Conservation (phyloP, 2,329 filamentous ascomycete genomes). For the Paecilomyces sp. region DNA sequence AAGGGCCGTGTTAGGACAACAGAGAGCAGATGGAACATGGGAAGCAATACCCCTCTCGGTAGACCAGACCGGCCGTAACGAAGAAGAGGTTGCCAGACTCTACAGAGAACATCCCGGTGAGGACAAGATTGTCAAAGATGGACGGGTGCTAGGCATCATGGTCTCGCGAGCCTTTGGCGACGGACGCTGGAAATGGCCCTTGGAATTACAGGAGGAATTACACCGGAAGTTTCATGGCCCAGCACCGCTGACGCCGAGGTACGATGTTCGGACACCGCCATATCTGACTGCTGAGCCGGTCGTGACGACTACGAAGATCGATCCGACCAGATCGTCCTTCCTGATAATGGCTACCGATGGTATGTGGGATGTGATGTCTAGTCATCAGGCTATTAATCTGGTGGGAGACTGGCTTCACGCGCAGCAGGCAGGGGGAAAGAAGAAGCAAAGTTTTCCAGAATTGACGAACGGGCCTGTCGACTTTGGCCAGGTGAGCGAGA, state of each 20-base stretch:
- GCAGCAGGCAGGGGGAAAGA: background rate
- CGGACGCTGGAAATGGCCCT: conserved; percentile 59
- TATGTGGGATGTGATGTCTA: conserved; percentile 57
- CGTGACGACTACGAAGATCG: conserved; percentile 50
- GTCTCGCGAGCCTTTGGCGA: conserved; percentile 64
- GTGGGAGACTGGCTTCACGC: conserved; percentile 49
- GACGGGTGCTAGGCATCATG: conserved; percentile 55
- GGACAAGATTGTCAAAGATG: conserved; percentile 48
- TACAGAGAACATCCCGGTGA: conserved; percentile 56
- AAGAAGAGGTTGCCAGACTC: conserved; percentile 51
- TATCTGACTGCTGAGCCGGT: conserved; percentile 63
- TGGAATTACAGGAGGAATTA: conserved; percentile 40
- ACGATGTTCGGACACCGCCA: conserved; percentile 45
- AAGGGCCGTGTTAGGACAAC: background rate
- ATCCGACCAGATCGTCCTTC: conserved; percentile 46
- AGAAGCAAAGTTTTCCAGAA: too few species aligned
- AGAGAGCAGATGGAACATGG: conserved; percentile 38
- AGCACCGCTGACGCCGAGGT: conserved; percentile 36
- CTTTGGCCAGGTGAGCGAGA: too few species aligned
- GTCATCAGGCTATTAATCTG: conserved; percentile 51
- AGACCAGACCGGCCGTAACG: conserved; percentile 61
- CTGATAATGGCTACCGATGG: conserved; percentile 62
- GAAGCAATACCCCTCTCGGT: conserved; percentile 48
- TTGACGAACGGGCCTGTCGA: too few species aligned
- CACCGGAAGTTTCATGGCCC: conserved; percentile 19